Evolutionary conservation across 2,329 filamentous ascomycete genomes (phyloP).

Genomic region (Fusarium ambrosium): DNA sequence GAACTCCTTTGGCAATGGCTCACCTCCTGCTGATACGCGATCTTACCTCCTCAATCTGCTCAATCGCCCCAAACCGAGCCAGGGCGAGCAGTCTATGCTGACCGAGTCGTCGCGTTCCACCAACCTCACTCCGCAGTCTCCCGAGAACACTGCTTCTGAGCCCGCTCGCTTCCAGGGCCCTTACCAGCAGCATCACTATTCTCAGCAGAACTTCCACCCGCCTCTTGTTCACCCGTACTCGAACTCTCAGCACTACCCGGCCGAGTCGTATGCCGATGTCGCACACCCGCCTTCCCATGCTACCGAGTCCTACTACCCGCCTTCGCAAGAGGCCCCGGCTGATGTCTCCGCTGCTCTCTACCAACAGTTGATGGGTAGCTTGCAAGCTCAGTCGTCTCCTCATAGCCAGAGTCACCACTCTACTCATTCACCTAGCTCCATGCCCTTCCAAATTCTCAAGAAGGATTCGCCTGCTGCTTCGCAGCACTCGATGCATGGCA

Average conservation of each 20-base stretch:
- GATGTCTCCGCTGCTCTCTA: slow-evolving; percentile 54
- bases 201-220: slow-evolving; percentile 42
- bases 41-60: slow-evolving; percentile 89
- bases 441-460: slow-evolving; percentile 64
- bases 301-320: slow-evolving; percentile 46
- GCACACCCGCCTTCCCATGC: slow-evolving; percentile 42
- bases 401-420: slow-evolving; percentile 53
- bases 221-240: slow-evolving; percentile 39
- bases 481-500: slow-evolving; percentile 50
- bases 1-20: slow-evolving; percentile 61
- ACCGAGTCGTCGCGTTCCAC: slow-evolving; percentile 59
- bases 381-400: slow-evolving; percentile 56
- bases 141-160: slow-evolving; percentile 48
- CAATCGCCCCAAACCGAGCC: slow-evolving; percentile 79
- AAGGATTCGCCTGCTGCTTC: slow-evolving; percentile 61
- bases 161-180: slow-evolving; percentile 47
- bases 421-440: slow-evolving; percentile 44
- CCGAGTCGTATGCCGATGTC: slow-evolving; percentile 46
- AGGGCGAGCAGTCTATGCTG: slow-evolving; percentile 63
- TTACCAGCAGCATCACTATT: slow-evolving; percentile 43
- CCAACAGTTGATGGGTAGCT: slow-evolving; percentile 55
- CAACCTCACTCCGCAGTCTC: slow-evolving; percentile 62
- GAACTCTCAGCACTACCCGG: slow-evolving; percentile 43
- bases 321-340: slow-evolving; percentile 55
- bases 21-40: slow-evolving; percentile 78